Base-by-base conservation (phyloP, 1,139 yeast genomes). In the Geotrichum siamense region DNA sequence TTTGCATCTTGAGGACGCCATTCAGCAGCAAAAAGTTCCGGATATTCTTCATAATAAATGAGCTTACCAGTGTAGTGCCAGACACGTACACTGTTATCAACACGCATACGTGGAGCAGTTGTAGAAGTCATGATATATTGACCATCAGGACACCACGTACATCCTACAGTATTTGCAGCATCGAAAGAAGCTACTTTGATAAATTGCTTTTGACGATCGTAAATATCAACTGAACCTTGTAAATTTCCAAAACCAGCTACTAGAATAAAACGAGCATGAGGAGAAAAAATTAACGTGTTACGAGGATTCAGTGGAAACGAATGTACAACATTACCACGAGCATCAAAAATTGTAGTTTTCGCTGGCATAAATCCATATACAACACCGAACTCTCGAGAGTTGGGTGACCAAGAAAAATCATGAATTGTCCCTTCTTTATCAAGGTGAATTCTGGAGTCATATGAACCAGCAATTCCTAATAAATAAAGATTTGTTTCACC, bases 91-190 rank as follows among this genome's bases (percentile, higher is more conserved):
- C 97, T 93, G 63, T 93, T 93, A 64, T 93, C 99, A 41, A 93
- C 99, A 61, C 98, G 79, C 58, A 93, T 75, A 58, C 99, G 76
- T 51, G 99, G 99, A 19, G 96, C 79, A 0, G 98, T 91, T 5
- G 98, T 93, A 20, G 98, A 98, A 16, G 97, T 89, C 62, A 93
- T 69, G 49, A 93, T 79, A 60, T 75, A 86, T 59, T 94, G 78
- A 31, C 98, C 97, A 67, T 93, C 94, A n/a, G 99, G 98, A 3
- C 94, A 81, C 98, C 98, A 93, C 63, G 84, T 87, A 63, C 96
- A 89, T 39, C 82, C 94, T 23, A 94, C 82, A 10, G 97, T 87
- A 67, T 93, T 93, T 39, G 96, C 69, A 3, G 97, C 98, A 61
- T 85, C 87, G 60, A 91, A 83, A 28, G 86, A 75, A 15, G 87